Percentiles rank a stretch among this genome's conserved stretches.
Conservation (phyloP, 225 moss, liverwort and hornwort genomes). For the Bryoerythrophyllum caledonicum region DNA sequence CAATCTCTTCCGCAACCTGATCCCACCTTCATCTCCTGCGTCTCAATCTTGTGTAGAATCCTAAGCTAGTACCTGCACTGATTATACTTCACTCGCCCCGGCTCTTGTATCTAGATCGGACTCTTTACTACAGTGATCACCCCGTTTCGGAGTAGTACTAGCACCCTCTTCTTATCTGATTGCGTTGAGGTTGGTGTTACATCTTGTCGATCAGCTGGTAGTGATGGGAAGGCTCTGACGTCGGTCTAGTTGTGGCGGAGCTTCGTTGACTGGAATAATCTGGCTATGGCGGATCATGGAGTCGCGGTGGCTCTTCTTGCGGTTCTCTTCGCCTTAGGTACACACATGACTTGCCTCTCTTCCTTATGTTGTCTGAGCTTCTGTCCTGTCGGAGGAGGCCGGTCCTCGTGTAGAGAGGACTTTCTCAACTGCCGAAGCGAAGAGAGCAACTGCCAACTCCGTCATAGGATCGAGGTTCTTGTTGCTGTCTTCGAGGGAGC, state of each 20-base stretch:
- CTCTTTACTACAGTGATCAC: not conserved
- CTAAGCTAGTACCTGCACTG: not conserved
- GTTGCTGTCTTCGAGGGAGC: not conserved
- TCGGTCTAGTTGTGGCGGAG: not conserved
- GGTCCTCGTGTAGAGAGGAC: not conserved
- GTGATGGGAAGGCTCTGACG: constrained; percentile 17
- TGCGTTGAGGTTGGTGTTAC: not conserved
- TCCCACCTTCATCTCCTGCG: not conserved
- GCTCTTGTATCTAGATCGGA: no score
- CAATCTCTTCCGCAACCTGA: not conserved
- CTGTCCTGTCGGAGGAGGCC: not conserved
- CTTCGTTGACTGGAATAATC: not conserved
- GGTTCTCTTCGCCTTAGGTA: constrained; percentile 26
- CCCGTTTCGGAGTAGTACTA: not conserved
- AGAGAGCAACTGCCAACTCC: no score
- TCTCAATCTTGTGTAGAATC: not conserved
- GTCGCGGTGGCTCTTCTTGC: constrained; percentile 21
- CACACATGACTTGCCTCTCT: not conserved
- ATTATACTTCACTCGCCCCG: no score
- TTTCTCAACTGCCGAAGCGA: no score
- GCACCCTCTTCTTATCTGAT: not conserved
- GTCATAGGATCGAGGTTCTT: not conserved
- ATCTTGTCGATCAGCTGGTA: not conserved
- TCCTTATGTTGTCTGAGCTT: not conserved
- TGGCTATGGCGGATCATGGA: constrained; percentile 28